Conservation (phyloP, 495 filamentous ascomycete species). For the Cercophora sp. region DNA sequence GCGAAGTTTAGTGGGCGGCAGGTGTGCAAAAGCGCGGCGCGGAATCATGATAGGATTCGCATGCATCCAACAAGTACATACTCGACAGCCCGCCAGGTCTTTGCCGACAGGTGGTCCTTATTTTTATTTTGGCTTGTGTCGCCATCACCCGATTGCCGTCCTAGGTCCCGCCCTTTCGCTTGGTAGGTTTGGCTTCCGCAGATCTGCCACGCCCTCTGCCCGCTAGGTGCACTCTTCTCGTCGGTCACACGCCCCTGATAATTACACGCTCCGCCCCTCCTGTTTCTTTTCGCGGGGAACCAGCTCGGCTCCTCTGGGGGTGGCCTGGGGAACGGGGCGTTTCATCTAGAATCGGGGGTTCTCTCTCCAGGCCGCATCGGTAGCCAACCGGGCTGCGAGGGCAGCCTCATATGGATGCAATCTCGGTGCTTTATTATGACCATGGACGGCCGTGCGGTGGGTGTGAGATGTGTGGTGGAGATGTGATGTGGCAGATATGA, state of each 20-base stretch:
- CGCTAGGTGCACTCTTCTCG: too few species aligned
- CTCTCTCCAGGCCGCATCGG: slow-evolving; percentile 9
- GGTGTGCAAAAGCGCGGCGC: not conserved
- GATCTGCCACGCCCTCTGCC: too few species aligned
- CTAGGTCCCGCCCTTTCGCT: not conserved
- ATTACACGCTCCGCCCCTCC: too few species aligned
- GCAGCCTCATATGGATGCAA: slow-evolving; percentile 13
- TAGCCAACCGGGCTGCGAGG: slow-evolving; percentile 9
- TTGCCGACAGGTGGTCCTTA: too few species aligned
- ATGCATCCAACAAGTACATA: not conserved
- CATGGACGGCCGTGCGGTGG: slow-evolving; percentile 7
- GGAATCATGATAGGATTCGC: not conserved
- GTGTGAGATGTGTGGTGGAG: too few species aligned
- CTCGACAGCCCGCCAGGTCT: not conserved
- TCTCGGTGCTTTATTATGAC: slow-evolving; percentile 14
- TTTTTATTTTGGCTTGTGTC: not conserved
- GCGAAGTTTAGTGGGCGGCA: not conserved
- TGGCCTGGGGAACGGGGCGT: slow-evolving; percentile 4
- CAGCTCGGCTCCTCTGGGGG: too few species aligned
- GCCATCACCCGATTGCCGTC: not conserved
- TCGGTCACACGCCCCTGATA: not conserved
- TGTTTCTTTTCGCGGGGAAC: too few species aligned
- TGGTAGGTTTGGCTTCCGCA: not conserved
- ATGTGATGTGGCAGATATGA: too few species aligned
- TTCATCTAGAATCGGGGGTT: slow-evolving; percentile 13